Percentiles rank a stretch among this genome's conserved stretches.
Conservation (phyloP, 2,329 filamentous ascomycete species). For the Neophaeococcomyces mojaviensis region DNA sequence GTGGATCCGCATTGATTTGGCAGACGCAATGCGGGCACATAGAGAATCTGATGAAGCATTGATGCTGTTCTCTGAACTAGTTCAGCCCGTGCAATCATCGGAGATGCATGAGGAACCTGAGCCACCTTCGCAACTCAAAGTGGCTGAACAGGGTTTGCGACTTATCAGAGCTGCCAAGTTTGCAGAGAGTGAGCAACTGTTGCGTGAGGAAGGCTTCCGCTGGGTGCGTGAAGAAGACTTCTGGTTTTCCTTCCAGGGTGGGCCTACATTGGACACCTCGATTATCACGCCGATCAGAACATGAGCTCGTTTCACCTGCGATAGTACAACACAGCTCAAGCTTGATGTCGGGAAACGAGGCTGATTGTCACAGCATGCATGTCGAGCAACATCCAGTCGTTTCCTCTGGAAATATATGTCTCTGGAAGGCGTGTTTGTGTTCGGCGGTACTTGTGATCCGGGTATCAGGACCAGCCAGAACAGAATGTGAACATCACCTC, state of each 20-base stretch:
- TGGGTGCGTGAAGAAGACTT: slow-evolving; percentile 8
- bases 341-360: no score
- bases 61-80: slow-evolving; percentile 10
- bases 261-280: neutral
- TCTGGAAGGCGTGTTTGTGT: no score
- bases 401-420: no score
- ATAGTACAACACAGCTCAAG: no score
- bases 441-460: no score
- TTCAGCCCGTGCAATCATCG: neutral
- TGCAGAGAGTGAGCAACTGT: neutral
- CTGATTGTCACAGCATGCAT: no score
- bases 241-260: slow-evolving; percentile 2
- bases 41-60: slow-evolving; percentile 6
- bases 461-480: no score
- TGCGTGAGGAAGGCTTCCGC: neutral
- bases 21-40: slow-evolving; percentile 4
- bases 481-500: no score
- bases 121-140: neutral
- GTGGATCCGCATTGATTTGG: slow-evolving; percentile 8
- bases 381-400: no score
- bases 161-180: slow-evolving; percentile 2
- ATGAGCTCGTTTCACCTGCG: no score
- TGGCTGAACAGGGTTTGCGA: slow-evolving; percentile 7
- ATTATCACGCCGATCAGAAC: neutral
- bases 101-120: slow-evolving; percentile 6